Base-by-base conservation (phyloP, 345 rosid genomes). In the Eucalyptus victrix region DNA sequence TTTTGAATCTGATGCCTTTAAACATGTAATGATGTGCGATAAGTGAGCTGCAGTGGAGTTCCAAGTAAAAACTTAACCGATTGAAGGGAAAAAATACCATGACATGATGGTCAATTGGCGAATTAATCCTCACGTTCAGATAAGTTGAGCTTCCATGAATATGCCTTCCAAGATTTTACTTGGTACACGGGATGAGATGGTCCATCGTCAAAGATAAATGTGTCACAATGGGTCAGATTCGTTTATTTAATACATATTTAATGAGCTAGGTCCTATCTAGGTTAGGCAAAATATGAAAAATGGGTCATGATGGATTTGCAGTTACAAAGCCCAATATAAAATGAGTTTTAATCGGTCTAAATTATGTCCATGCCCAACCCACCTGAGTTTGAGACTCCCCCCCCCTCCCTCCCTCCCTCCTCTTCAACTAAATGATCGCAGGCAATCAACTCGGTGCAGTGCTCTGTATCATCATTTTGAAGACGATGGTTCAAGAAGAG, bases 401-500 rank as follows among this genome's bases (percentile, higher is more conserved):
- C 32, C 15, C 67, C 4, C n/a, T 26, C 32, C 15, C 67, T 58
- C 1, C 56, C 67, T 60, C 32, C n/a, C 32, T 26, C 1, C 14
- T 2, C 34, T 13, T 62, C 69, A 62, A 62, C 17, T 62, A 6
- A 30, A 0, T 13, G 32, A 62, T 30, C 4, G 32, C 34, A 28
- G 7, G 32, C 7, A 26, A 28, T 60, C 34, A 13, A 62, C n/a
- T 62, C 17, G 16, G 17, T 62, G 34, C 34, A 6, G 32, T 6
- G 69, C 34, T 30, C 69, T 62, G 32, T 0, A 30, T 0, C 1
- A 13, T 28, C 17, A 28, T 60, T 60, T 60, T 62, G 18, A 62
- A 62, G 16, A 62, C 17, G 34, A 62, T 62, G 91, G 76, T 93
- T 97, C 51, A 93, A 93, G 94, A 96, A 93, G 94, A 93, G 97